Evolutionary conservation across 2,329 filamentous ascomycete species (phyloP), one percentile per base, ranked within the genome.

Genomic region (Nigrograna mackinnonii): DNA sequence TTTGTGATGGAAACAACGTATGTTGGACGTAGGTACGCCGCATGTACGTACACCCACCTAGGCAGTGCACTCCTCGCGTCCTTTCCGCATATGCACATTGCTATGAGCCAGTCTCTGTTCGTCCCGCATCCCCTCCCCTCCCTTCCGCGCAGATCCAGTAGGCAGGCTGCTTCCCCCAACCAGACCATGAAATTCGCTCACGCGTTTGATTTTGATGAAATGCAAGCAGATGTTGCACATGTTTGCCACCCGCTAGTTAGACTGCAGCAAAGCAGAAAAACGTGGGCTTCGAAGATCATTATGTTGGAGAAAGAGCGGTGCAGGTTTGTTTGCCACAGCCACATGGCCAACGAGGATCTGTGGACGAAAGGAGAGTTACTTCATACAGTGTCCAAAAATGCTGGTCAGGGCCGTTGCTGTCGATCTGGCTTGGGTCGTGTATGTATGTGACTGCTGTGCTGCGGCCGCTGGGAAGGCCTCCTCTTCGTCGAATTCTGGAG

Each of bases 281-380:
- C 11, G 24, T 12, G 24, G 24, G 14, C 24, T 28, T 28, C 11
- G 11, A 11, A 28, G 11, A 14, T 28, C 11, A 11, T 12, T 11
- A 28, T 12, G 24, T 28, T 11, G 14, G 14, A 14, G 24, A 14
- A 14, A 28, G 24, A 14, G 24, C 24, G 14, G 24, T 2, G 11
- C 14, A 11, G 24, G 24, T 14, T 28, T 28, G 24, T 28, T 49
- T 37, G 46, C 49, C 46, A 49, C 49, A 43, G 43, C 43, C 43
- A 47, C 38, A 44, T 49, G 43, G 46, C 37, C 21, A 42, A 36
- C 42, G 36, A 43, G 22, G 47, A 36, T 39, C 18, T 16, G 6
- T 22, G 28, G 22, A 39, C 35, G 24, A 39, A 46, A 35, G 30
- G 36, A 41, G 22, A 20, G 34, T 40, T 18, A 14, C 26, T 17